Evolutionary conservation across 257 asterid species (phyloP).

Genomic region (Scutellaria galericulata): DNA sequence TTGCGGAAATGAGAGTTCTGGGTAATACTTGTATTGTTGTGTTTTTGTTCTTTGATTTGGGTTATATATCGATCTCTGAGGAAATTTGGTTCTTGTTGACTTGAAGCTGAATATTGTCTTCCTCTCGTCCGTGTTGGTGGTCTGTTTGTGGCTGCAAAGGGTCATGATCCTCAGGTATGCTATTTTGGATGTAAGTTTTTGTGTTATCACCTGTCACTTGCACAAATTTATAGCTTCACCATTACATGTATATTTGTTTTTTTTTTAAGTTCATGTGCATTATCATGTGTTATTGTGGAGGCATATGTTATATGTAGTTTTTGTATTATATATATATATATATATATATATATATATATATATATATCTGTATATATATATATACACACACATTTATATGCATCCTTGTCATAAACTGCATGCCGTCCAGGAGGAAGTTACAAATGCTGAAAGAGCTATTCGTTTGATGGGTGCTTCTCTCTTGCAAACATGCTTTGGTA

Average conservation of each 20-base stretch:
- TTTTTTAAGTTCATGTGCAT: background rate
- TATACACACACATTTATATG: too few relatives aligned
- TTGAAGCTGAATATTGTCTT: conserved; percentile 86
- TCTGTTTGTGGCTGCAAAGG: conserved; percentile 90
- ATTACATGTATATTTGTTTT: background rate
- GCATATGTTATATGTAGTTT: conserved; percentile 22
- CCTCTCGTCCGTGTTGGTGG: conserved; percentile 96
- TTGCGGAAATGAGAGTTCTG: conserved; percentile 90
- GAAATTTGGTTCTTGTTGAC: conserved; percentile 29
- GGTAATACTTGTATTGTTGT: conserved; percentile 45
- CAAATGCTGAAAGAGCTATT: conserved; percentile 80
- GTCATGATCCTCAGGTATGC: conserved; percentile 85
- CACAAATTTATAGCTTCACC: conserved; percentile 13
- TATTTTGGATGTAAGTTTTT: conserved; percentile 8
- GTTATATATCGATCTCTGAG: conserved; percentile 24
- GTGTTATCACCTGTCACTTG: conserved; percentile 21
- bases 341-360: too few relatives aligned
- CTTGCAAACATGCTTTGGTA: conserved; percentile 73
- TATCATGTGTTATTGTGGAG: background rate
- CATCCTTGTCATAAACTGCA: background rate
- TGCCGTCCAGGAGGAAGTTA: conserved; percentile 76
- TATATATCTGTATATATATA: conserved; percentile 2
- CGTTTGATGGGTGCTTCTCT: conserved; percentile 84
- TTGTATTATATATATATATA: conserved; percentile 1
- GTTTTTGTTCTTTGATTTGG: background rate